Evolutionary conservation across 2,329 filamentous ascomycete genomes (phyloP), one percentile per base, ranked within the genome.

Genomic region (Cryphonectria parasitica): DNA sequence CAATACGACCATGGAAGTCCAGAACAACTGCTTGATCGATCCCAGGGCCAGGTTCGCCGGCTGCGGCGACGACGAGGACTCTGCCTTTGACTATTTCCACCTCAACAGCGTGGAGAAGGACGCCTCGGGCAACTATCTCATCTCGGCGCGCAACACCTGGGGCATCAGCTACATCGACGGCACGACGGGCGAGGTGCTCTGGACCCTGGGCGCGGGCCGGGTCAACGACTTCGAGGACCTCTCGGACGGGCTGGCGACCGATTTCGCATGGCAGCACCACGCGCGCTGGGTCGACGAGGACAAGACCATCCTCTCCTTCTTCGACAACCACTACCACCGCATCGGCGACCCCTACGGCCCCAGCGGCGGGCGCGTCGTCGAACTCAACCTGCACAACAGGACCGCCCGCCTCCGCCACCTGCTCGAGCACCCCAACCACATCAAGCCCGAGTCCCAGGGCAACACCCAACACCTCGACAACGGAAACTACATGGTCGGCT

Each of bases 401-500:
- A 79, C 78, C 10, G 78, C 73, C 3, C 69, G 74, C 41, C 69
- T 79, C 10, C 75, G 78, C 3, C 69, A 73, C 8, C 77, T 79
- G 61, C 77, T 76, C 72, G 76, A 68, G 64, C 78, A 80, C 68
- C 78, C 79, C 52, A 69, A 22, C 61, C 62, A 68, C 52, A 69
- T 71, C 64, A 64, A 49, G 45, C 65, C 71, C 62, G 68, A 67
- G 66, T 72, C 72, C n/a, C 83, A 84, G 71, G 82, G 82, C 8
- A 82, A 79, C n/a, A 83, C 86, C 43, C 88, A 90, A 73, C 74
- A 87, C 7, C 81, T 90, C 0, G 82, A 85, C 0, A 84, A 84
- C 67, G 85, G 85, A 45, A 85, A 88, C 70, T 83, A 83, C 8
- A 78, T 90, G 58, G 83, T 90, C 45, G 86, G 86, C 72, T 90